Base-by-base conservation (phyloP, 768 basidiomycete genomes). In the Lactarius indigo region DNA sequence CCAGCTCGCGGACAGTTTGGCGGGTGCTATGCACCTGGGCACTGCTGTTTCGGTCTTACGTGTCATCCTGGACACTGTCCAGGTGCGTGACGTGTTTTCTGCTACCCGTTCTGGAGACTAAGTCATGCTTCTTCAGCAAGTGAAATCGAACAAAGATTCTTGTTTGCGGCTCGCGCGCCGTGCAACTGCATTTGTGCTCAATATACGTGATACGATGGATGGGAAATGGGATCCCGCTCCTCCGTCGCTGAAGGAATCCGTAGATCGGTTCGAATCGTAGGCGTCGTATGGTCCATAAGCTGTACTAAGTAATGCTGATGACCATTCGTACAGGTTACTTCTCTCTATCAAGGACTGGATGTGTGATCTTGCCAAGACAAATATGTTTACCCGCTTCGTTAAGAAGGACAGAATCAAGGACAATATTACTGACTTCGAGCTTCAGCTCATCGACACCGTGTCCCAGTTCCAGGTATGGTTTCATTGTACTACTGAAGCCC, bases 151-250 rank as follows among this genome's bases (percentile, higher is more conserved):
- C 44, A 47, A 33, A 35, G 57, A 23, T 28, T 28, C 57, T 17
- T 66, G 68, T 52, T 15, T 41, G 23, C 54, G 60, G 42, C 68
- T 62, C 3, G 56, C 56, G 9, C 64, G 47, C 35, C 64, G 50
- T 15, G 64, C 60, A 50, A 41, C 44, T 26, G 55, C 33, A 3
- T 65, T 69, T 56, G 55, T 63, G 17, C 44, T 69, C 54, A 61
- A 57, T n/a, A 42, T 60, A 20, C 64, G 64, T 23, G 64, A 65
- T 42, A 65, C 56, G 47, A 65, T 65, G 64, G 58, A 59, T 13
- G 58, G 64, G 20, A 65, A 65, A 26, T 65, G 64, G 64, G 60
- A 62, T 8, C 42, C 64, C 8, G 44, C 56, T 10, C 57, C 61
- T 28, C 57, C 65, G 5, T 57, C 55, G 28, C 50, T 69, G 30